Evolutionary conservation across 140 eudicot species (phyloP), one percentile per base, ranked within the genome.

Genomic region (Flaveria floridana): DNA sequence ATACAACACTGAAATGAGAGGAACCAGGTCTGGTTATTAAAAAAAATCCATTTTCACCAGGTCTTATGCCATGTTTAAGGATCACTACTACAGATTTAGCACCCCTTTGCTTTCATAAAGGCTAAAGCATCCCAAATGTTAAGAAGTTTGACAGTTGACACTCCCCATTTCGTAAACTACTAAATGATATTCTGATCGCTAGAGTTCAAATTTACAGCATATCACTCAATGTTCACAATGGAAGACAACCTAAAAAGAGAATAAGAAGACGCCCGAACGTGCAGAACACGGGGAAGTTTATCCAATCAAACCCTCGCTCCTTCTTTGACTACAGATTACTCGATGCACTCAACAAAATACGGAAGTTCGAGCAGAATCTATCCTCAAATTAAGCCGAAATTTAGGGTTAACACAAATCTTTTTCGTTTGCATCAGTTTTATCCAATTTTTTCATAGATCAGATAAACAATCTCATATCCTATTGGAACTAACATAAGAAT

Each of bases 361-460:
- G 14, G 41, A 44, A 42, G 67, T 37, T 56, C 37, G 46, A 39
- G 19, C 57, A 73, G 39, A 14, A 73, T 12, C 15, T 19, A 41
- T 12, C 51, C 57, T 14, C 48, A 63, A 48, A 30, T 6, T 47
- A 63, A 26, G 21, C 62, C 58, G 46, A 58, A 70, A 30, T 9
- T 64, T 78, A 78, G 72, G 81, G 76, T 47, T 77, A 59, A 58
- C 16, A 59, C 71, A 50, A 44, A 78, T 70, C 37, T 20, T 46
- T 64, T 23, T 57, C 23, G 9, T 68, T 68, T 26, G 42, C 62
- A 23, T 69, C 55, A 10, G 18, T 30, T 65, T 5, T 39, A 37
- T 65, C 74, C 47, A 65, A 4, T 8, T 8, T 20, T 10, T 34
- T 65, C 30, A 2, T 51, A 78, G 77, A 78, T 78, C 76, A 78